Evolutionary conservation across 305 asterid genomes (phyloP), one percentile per base, ranked within the genome.

Genomic region (Plantago lanceolata): DNA sequence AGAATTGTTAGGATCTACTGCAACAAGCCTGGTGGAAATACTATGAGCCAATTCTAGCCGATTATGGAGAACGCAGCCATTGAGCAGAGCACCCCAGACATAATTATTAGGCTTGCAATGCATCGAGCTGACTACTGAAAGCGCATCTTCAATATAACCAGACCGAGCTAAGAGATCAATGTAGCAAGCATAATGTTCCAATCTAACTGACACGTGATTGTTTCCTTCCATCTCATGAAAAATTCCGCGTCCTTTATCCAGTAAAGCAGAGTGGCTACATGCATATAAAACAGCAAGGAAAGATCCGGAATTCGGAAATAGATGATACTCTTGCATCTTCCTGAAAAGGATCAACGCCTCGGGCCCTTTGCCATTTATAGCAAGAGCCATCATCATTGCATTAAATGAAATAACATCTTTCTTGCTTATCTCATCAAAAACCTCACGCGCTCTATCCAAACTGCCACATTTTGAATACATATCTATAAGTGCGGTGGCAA

Each of bases 301-400:
- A 6, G 95, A 81, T 53, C 71, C 80, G 0, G 87, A 66, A 69
- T 81, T 66, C 0, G 95, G 87, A 35, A 3, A 14, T 50, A 86
- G 47, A 43, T 19, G 59, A 28, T 65, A 73, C 65, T 65, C 77
- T 54, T 77, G 75, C 85, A 82, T 79, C 63, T 67, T 19, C 5
- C 79, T 70, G 78, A 81, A 84, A 61, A 78, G 82, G 14, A 11
- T 64, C 59, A 88, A 61, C 6, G 85, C 95, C 33, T 78, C 92
- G 7, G 76, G 61, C 17, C 87, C 96, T 66, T 79, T 57, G 6
- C 96, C 92, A 59, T 88, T 82, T 9, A 78, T 45, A 40, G 95
- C 92, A 17, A 86, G 80, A 59, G 90, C 93, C 66, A 84, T 84
- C 67, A 86, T 84, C 90, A 84, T 88, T 65, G 96, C 88, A 49